Evolutionary conservation across 2,329 filamentous ascomycete genomes (phyloP), one percentile per base, ranked within the genome.

Genomic region (Talaromyces sp.): DNA sequence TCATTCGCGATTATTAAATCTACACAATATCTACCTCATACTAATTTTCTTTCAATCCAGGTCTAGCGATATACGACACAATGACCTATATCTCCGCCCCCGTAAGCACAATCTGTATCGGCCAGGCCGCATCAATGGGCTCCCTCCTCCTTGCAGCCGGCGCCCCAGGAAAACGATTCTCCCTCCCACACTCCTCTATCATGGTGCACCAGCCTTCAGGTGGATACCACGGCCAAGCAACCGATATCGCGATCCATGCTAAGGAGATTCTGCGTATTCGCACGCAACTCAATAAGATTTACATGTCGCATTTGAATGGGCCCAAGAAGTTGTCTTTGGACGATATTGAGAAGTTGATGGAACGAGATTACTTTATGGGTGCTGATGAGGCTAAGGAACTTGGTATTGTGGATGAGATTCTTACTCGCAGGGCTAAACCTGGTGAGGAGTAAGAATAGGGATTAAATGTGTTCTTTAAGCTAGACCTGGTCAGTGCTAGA

Each of bases 131-230:
- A 1, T 94, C 89, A 3, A 99, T 99, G 94, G 94, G 92, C 5
- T 91, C 88, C 1, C 80, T 99, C 20, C 80, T 99, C 1, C 84
- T 99, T 1, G 88, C 89, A 43, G 94, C 93, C 42, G 94, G 95
- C 17, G 85, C 90, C 53, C 81, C 88, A 1, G 91, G 91, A 14
- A 91, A 94, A 73, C 82, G 94, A 33, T 97, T 87, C 72, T 91
- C 90, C 49, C 82, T 99, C 30, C 92, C 92, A n/a, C 92, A 99
- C 72, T 90, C 87, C 63, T 89, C 90, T 48, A 89, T 99, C 68
- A 99, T 99, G 94, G 87, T 99, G 50, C 94, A 99, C 75, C 94
- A 99, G 71, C 94, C 95, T 1, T 86, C 89, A 2, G 93, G 93
- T 42, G 86, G 86, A 3, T 87, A 86, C 65, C 78, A 77, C 39